Conservation (phyloP, 108 stramenopile species). For the Nitzschia sp. region DNA sequence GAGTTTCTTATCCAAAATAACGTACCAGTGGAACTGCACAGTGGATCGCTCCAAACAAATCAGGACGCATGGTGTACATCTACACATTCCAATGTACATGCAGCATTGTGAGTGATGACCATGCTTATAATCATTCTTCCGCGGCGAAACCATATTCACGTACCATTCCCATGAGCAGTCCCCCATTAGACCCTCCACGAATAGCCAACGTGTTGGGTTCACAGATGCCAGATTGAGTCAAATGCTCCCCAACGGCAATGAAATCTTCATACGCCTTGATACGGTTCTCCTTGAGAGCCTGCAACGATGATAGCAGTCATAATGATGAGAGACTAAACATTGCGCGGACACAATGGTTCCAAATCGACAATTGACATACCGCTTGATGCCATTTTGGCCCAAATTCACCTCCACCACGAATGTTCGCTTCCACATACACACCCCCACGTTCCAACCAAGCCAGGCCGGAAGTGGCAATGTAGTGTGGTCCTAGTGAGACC, state of each 20-base stretch:
- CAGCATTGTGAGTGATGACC: no score
- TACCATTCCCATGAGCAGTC: constrained; percentile 83
- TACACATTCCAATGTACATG: neutral
- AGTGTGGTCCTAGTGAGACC: constrained; percentile 87
- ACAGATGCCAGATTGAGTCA: constrained; percentile 72
- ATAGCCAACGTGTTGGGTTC: constrained; percentile 82
- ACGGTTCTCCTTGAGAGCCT: constrained; percentile 70
- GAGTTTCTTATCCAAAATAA: neutral
- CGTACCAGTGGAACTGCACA: constrained; percentile 87
- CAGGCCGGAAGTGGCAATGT: constrained; percentile 71
- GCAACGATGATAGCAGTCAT: no score
- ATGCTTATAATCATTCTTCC: no score
- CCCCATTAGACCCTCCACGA: constrained; percentile 96
- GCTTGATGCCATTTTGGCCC: constrained; percentile 86
- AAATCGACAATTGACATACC: neutral
- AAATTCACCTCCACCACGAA: constrained; percentile 94
- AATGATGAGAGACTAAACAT: neutral
- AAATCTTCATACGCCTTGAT: constrained; percentile 97
- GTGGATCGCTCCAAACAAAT: constrained; percentile 92
- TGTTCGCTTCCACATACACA: constrained; percentile 93
- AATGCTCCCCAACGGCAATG: constrained; percentile 85
- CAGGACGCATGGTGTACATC: constrained; percentile 88
- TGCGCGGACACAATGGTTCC: neutral
- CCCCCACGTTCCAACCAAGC: constrained; percentile 92
- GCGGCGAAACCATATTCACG: neutral